Evolutionary conservation across 179 eudicot genomes (phyloP).

Genomic region (Sideroxylon spinosum): DNA sequence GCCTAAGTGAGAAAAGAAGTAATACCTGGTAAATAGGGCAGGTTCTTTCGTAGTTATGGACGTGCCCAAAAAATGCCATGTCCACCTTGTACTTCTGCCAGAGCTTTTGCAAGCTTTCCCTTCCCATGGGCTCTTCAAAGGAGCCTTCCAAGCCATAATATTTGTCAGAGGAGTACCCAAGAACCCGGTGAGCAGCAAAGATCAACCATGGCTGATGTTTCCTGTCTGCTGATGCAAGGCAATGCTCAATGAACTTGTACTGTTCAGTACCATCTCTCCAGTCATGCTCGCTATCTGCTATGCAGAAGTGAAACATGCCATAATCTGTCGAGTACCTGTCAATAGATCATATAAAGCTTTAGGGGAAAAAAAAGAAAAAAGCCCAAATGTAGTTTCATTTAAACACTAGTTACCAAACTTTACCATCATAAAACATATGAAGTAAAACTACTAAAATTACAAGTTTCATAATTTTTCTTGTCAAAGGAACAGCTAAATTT

Average conservation of each 20-base stretch:
- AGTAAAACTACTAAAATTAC: neutral
- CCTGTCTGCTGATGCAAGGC: slow-evolving; percentile 62
- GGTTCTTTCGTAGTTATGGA: slow-evolving; percentile 67
- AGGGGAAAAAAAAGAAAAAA: too few relatives aligned
- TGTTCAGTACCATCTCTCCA: slow-evolving; percentile 79
- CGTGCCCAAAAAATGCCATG: slow-evolving; percentile 71
- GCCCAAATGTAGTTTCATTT: too few relatives aligned
- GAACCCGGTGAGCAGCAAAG: slow-evolving; percentile 69
- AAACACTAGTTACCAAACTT: neutral
- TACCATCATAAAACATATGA: neutral
- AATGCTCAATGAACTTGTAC: slow-evolving; percentile 57
- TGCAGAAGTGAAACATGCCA: slow-evolving; percentile 78
- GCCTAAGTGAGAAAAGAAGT: neutral
- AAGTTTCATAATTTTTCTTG: neutral
- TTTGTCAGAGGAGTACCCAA: slow-evolving; percentile 56
- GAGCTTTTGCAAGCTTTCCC: slow-evolving; percentile 61
- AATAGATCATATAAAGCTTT: neutral
- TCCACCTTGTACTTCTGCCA: slow-evolving; percentile 80
- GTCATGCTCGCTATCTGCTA: slow-evolving; percentile 70
- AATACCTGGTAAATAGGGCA: slow-evolving; percentile 74
- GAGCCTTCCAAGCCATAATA: slow-evolving; percentile 53
- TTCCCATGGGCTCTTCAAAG: slow-evolving; percentile 76
- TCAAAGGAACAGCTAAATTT: neutral
- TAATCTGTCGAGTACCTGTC: slow-evolving; percentile 56
- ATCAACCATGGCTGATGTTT: slow-evolving; percentile 73